Evolutionary conservation across 1,284 basidiomycete genomes (phyloP).

Genomic region (Ganoderma sp.): DNA sequence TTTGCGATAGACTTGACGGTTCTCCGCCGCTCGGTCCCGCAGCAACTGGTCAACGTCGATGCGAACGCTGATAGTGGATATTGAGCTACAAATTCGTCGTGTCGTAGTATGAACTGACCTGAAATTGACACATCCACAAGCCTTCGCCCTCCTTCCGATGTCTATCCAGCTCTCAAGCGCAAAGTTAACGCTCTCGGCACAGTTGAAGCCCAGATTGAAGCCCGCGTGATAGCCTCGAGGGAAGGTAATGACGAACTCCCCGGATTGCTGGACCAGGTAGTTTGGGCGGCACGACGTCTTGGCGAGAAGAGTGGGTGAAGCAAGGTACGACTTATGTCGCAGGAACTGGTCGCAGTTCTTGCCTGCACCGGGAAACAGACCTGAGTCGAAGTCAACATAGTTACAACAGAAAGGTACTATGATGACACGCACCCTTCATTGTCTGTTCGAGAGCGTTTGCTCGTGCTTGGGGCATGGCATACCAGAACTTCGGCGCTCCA

Average conservation of each 20-base stretch:
- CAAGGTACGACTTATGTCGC: constrained; percentile 96
- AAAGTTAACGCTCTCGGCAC: constrained; percentile 98
- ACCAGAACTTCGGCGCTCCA: constrained; percentile 97
- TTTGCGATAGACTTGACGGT: constrained; percentile 31
- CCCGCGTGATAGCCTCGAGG: constrained; percentile 95
- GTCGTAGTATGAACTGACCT: constrained; percentile 56
- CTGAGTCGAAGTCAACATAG: constrained; percentile 45
- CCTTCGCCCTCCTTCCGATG: constrained; percentile 81
- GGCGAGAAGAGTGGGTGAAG: constrained; percentile 85
- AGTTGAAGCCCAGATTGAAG: constrained; percentile 97
- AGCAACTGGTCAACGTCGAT: constrained; percentile 90
- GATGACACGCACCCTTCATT: constrained; percentile 68
- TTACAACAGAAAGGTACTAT: not conserved
- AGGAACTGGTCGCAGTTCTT: constrained; percentile 91
- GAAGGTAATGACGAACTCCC: constrained; percentile 97
- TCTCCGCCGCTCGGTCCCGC: constrained; percentile 61
- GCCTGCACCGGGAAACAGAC: constrained; percentile 87
- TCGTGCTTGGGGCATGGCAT: constrained; percentile 89
- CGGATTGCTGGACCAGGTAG: constrained; percentile 85
- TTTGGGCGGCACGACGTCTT: constrained; percentile 87
- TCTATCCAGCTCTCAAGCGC: constrained; percentile 96
- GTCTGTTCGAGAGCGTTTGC: constrained; percentile 79
- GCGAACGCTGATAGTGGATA: constrained; percentile 68
- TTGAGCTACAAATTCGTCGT: not conserved
- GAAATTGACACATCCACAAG: constrained; percentile 83